Evolutionary conservation across 805 yeast species (phyloP).

Genomic region (Crinitomyces ghanaensis): DNA sequence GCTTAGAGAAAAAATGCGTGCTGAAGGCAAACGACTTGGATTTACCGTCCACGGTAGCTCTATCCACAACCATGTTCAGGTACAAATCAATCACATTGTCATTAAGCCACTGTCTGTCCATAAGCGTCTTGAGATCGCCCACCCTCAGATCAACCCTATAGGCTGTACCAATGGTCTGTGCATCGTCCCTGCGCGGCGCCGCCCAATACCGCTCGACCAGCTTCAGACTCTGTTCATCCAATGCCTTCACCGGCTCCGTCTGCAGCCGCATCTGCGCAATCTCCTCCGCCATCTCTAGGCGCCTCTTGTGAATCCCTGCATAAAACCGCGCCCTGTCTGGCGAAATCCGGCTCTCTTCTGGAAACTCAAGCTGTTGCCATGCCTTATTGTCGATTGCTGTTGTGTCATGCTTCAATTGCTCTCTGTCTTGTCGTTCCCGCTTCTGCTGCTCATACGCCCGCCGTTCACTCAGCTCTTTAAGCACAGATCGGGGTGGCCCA

Average conservation of each 20-base stretch:
- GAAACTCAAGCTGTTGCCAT: slow-evolving; percentile 1
- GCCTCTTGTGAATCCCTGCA: slow-evolving; percentile 7
- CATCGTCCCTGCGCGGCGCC: neutral
- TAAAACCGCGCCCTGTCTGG: slow-evolving; percentile 6
- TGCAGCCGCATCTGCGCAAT: slow-evolving; percentile 8
- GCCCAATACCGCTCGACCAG: slow-evolving; percentile 10
- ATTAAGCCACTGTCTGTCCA: slow-evolving; percentile 72
- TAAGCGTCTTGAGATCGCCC: slow-evolving; percentile 60
- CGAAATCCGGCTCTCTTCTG: slow-evolving; percentile 3
- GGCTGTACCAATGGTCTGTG: slow-evolving; percentile 9
- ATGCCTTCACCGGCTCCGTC: slow-evolving; percentile 3
- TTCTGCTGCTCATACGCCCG: too few relatives aligned
- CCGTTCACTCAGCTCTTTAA: too few relatives aligned
- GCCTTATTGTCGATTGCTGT: too few relatives aligned
- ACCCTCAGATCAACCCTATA: slow-evolving; percentile 45
- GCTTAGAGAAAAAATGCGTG: slow-evolving; percentile 74
- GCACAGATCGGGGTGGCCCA: too few relatives aligned
- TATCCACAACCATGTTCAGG: slow-evolving; percentile 41
- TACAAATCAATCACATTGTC: slow-evolving; percentile 85
- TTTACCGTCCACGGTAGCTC: slow-evolving; percentile 28
- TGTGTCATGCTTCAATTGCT: too few relatives aligned
- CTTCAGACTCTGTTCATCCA: slow-evolving; percentile 7
- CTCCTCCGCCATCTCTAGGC: slow-evolving; percentile 8
- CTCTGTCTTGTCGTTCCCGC: too few relatives aligned
- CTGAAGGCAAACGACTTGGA: slow-evolving; percentile 58